Conservation (phyloP, 1,139 yeast species). For the Yamadazyma siamensis region DNA sequence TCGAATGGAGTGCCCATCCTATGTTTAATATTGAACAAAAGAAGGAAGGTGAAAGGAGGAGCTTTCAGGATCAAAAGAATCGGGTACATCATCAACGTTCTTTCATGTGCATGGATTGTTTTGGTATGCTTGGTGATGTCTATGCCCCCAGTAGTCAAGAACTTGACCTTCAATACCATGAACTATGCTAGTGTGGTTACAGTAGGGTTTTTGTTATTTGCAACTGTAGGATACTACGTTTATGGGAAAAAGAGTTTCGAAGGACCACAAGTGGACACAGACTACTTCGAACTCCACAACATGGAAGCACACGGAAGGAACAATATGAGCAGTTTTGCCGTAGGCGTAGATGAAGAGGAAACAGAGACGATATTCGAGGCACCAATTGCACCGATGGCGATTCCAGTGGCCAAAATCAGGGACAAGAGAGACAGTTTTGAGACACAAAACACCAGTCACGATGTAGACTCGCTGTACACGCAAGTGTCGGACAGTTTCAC, state of each 20-base stretch:
- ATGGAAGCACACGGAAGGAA: conserved; percentile 17
- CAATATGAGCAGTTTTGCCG: conserved; percentile 6
- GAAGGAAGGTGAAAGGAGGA: conserved; percentile 66
- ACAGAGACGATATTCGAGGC: conserved; percentile 5
- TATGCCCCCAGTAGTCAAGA: conserved; percentile 68
- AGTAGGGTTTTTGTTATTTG: conserved; percentile 42
- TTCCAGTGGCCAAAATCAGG: conserved; percentile 10
- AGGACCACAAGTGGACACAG: conserved; percentile 62
- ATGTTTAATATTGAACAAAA: conserved; percentile 56
- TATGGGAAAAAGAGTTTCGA: conserved; percentile 64
- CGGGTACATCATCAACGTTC: conserved; percentile 62
- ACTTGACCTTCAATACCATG: conserved; percentile 58
- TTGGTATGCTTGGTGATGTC: conserved; percentile 64
- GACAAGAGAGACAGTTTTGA: neutral
- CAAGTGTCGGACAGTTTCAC: too few species aligned
- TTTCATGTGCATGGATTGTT: conserved; percentile 60
- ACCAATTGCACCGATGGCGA: too few species aligned
- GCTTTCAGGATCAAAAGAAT: conserved; percentile 63
- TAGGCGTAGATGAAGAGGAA: conserved; percentile 13
- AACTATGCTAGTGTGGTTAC: conserved; percentile 72
- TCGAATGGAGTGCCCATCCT: conserved; percentile 78
- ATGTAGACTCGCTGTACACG: conserved; percentile 5
- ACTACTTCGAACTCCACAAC: conserved; percentile 40
- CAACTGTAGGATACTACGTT: conserved; percentile 47
- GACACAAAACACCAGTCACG: conserved; percentile 2